Base-by-base conservation (phyloP, 805 yeast species). In the Metschnikowia continentalis region DNA sequence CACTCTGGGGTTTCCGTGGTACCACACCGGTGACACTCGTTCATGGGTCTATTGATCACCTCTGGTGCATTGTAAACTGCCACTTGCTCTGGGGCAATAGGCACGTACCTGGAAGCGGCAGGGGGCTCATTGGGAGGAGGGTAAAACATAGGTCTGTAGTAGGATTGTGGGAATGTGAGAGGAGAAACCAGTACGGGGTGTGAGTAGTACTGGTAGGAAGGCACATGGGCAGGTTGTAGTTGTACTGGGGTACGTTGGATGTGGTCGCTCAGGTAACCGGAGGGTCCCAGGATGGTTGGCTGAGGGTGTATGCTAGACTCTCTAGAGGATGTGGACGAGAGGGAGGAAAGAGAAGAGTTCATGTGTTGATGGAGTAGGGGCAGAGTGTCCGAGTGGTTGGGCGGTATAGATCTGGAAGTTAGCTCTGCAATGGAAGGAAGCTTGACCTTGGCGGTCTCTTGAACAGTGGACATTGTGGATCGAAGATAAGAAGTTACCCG, bases 1-100 rank as follows among this genome's bases (percentile, higher is more conserved):
- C 77, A 72, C 56, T 72, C 77, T 6, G 76, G 77, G 1, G 77
- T 72, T 51, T 74, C 77, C 1, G 76, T 72, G 35, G 77, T 73
- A 14, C 77, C 77, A 52, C 78, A 74, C 32, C 78, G 58, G 49
- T 74, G 77, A 49, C 78, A 74, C 53, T 67, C 69, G 53, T 72
- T 70, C 48, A 59, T 61, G 32, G 68, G 65, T 51, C 53, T 54
- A 46, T 52, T 53, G 37, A 55, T 48, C 20, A 58, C 51, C 30
- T 56, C 62, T 4, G 60, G 54, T 11, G 48, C 53, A 26, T 38
- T 49, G 47, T 48, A 52, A 8, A 46, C 42, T 11, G 32, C 32
- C 36, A 22, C 49, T 13, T 10, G 40, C 22, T 48, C 54, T 17
- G 32, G 41, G 7, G 35, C 36, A 38, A 32, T 46, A 11, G 32